Base-by-base conservation (phyloP, 83 land plant genomes). In the Isoetes engelmannii region DNA sequence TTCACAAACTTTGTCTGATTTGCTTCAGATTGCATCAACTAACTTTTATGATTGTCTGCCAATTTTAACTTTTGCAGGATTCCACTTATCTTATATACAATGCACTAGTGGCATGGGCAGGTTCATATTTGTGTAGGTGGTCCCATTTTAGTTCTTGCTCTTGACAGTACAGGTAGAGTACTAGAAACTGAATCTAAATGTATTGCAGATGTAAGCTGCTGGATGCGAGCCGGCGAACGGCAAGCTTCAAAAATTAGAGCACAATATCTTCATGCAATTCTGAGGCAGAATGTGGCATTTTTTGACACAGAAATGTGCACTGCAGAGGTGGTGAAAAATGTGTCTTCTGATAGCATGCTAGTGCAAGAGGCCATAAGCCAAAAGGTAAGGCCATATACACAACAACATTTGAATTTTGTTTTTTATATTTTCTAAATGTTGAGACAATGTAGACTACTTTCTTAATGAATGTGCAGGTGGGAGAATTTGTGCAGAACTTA, bases 251-350 rank as follows among this genome's bases (percentile, higher is more conserved):
- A 37, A 59, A 51, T 59, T 7, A 20, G 62, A 12, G 19, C 18
- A 18, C 28, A 59, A 8, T 59, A 59, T 19, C 28, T 59, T 8
- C 62, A 37, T 18, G 62, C 62, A 37, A 59, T 59, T 59, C 62
- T 59, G 9, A 59, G 62, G 62, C 62, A 59, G 19, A 59, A 59
- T 59, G 62, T 59, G 62, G 62, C 28, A 37, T 59, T 19, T 59
- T 59, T 59, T 18, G 62, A 59, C 62, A 59, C 28, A 8, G 62
- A 59, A 1, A 59, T 59, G 19, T 59, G 28, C 62, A 59, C 62
- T 12, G 62, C 62, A 18, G 62, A 59, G 19, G 62, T 59, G 18
- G 62, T 59, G 37, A 28, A 28, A 28, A 28, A 28, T 28, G 37
- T 28, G 37, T 28, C 37, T 28, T 28, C 37, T 28, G 37, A 28